Conservation (phyloP, 2,329 filamentous ascomycete genomes). For the Metarhizium humberi region DNA sequence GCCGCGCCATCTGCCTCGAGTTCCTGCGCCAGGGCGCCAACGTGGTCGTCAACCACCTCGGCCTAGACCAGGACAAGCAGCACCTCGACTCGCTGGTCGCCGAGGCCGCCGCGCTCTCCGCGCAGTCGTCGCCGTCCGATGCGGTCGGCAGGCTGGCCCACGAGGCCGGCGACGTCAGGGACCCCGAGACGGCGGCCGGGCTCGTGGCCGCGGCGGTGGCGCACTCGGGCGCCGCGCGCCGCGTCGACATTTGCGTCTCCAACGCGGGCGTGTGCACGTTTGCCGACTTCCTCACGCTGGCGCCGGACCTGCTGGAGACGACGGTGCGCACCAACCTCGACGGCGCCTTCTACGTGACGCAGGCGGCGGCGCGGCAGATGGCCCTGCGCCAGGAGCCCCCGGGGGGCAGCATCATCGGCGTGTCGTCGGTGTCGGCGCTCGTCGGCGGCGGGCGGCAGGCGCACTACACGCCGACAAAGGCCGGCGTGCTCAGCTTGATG, state of each 20-base stretch:
- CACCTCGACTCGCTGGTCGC: slow-evolving; percentile 45
- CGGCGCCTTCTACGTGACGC: slow-evolving; percentile 80
- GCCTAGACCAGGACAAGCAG: slow-evolving; percentile 38
- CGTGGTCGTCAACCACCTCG: slow-evolving; percentile 75
- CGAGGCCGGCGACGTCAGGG: slow-evolving; percentile 67
- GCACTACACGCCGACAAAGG: slow-evolving; percentile 86
- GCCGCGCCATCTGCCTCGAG: slow-evolving; percentile 72
- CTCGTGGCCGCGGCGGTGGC: slow-evolving; percentile 60
- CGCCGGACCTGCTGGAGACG: slow-evolving; percentile 57
- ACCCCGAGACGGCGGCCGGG: slow-evolving; percentile 58
- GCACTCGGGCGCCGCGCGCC: slow-evolving; percentile 40
- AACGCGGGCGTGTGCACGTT: slow-evolving; percentile 89
- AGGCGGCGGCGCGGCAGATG: slow-evolving; percentile 81
- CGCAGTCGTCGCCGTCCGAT: background rate
- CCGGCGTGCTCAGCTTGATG: slow-evolving; percentile 71
- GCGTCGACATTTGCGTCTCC: slow-evolving; percentile 71
- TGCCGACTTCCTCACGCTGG: slow-evolving; percentile 71
- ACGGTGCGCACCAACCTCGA: slow-evolving; percentile 76
- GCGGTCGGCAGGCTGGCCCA: slow-evolving; percentile 47
- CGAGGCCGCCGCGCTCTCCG: background rate
- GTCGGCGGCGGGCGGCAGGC: slow-evolving; percentile 71
- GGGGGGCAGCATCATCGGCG: slow-evolving; percentile 72
- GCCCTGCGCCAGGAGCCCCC: slow-evolving; percentile 47
- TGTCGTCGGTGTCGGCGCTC: slow-evolving; percentile 64
- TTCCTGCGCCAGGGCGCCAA: slow-evolving; percentile 70